These are phyloP conservation scores for Collybia nuda DNA, from an alignment of 768 basidiomycete genomes.

Conservation along the genomic window DNA sequence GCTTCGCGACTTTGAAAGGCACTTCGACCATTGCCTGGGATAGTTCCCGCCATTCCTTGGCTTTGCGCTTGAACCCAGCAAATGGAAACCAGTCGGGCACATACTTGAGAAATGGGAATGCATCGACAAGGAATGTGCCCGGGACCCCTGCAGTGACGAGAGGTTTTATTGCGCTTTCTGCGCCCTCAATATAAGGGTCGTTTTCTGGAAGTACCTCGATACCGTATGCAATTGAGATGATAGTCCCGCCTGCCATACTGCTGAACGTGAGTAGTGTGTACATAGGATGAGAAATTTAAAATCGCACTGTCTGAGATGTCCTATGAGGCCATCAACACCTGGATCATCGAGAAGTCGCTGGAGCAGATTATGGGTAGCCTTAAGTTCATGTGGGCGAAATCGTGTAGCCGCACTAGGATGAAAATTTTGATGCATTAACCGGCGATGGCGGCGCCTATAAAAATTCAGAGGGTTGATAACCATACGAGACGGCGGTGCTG, in stretches of 20 bases:
- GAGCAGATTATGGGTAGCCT: conserved; percentile 20
- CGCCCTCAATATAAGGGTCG: conserved; percentile 32
- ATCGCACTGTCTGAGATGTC: conserved; percentile 11
- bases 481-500: too few species aligned
- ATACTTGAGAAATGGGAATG: conserved; percentile 27
- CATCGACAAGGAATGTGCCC: conserved; percentile 33
- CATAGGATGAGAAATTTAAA: neutral
- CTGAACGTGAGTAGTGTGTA: neutral
- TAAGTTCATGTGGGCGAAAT: conserved; percentile 19
- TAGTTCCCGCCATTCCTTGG: neutral
- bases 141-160: conserved; percentile 24
- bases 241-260: conserved; percentile 23
- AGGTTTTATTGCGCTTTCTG: conserved; percentile 25
- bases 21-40: conserved; percentile 4
- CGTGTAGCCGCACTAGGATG: conserved; percentile 12
- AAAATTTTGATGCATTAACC: conserved; percentile 21
- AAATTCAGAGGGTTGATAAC: neutral
- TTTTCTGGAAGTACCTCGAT: neutral
- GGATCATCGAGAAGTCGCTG: conserved; percentile 17
- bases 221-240: conserved; percentile 15
- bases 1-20: conserved; percentile 19
- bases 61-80: conserved; percentile 13
- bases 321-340: conserved; percentile 8
- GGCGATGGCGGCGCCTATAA: conserved; percentile 21
- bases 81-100: conserved; percentile 36